Evolutionary conservation across 192 early-diverging fungal genomes (phyloP).

Genomic region (Coemansia sp.): DNA sequence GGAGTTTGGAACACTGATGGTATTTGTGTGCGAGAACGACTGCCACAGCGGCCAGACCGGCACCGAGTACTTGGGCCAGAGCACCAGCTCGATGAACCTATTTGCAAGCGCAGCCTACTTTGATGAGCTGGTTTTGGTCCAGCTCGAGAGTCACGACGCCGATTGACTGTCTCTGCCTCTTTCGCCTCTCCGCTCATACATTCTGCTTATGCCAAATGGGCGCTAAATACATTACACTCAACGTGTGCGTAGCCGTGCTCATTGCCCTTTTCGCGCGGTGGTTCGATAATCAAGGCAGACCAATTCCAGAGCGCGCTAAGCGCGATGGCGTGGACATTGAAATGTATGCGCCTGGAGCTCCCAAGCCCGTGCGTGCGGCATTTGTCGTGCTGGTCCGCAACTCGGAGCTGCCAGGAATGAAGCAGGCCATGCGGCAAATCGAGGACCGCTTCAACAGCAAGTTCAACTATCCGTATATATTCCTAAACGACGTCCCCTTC

Average conservation of each 20-base stretch:
- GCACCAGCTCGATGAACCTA: constrained; percentile 11
- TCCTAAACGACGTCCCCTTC: constrained; percentile 79
- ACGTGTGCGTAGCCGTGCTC: constrained; percentile 31
- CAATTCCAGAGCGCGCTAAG: neutral
- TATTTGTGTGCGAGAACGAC: constrained; percentile 77
- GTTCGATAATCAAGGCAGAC: neutral
- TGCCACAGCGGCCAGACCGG: constrained; percentile 59
- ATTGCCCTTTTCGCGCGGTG: constrained; percentile 16
- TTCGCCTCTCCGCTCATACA: neutral
- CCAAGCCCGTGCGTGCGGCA: constrained; percentile 56
- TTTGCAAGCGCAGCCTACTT: constrained; percentile 31
- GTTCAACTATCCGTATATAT: constrained; percentile 84
- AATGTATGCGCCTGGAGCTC: constrained; percentile 16
- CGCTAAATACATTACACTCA: constrained; percentile 8
- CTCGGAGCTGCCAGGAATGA: constrained; percentile 62
- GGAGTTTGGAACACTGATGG: constrained; percentile 87
- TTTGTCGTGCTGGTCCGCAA: constrained; percentile 81
- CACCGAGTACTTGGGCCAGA: constrained; percentile 21
- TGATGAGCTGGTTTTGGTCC: constrained; percentile 40
- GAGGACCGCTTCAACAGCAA: constrained; percentile 78
- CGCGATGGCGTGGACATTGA: constrained; percentile 15
- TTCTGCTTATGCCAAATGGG: constrained; percentile 4
- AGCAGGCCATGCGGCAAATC: constrained; percentile 64
- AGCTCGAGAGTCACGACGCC: constrained; percentile 27
- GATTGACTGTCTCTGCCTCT: constrained; percentile 1